Percentiles rank a stretch among this genome's conserved stretches.
phyloP scores from a whole-genome alignment of 768 basidiomycete species.

The Lanmaoa rubissima region DNA sequence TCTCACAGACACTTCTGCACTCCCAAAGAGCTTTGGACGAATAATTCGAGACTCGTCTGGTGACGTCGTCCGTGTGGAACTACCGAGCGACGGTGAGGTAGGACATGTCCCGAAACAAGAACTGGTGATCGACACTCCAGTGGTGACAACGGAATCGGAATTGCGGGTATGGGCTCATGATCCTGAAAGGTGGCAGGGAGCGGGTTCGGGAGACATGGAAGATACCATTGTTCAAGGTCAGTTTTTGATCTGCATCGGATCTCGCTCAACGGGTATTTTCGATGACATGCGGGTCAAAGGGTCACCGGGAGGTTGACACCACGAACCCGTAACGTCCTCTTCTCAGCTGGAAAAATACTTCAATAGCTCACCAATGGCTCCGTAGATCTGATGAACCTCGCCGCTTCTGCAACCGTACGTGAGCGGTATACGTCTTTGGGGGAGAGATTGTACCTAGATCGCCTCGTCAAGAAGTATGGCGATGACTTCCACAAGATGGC shows the following conservation, averaged over 20 bases:
- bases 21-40: conserved; percentile 70
- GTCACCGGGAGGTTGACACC: neutral
- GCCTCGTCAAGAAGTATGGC: conserved; percentile 69
- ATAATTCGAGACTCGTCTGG: conserved; percentile 82
- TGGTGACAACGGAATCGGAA: conserved; percentile 13
- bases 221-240: conserved; percentile 34
- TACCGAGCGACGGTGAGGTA: conserved; percentile 50
- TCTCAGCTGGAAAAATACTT: neutral
- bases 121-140: conserved; percentile 41
- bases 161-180: conserved; percentile 18
- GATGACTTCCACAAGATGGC: conserved; percentile 75
- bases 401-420: conserved; percentile 45
- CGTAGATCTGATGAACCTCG: conserved; percentile 65
- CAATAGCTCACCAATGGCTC: conserved; percentile 12
- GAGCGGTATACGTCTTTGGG: conserved; percentile 64
- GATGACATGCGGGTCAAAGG: neutral
- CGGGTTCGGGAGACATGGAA: neutral
- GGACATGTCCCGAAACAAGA: conserved; percentile 25
- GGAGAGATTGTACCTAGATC: conserved; percentile 64
- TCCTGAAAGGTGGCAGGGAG: neutral
- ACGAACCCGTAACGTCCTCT: conserved; percentile 1
- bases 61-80: conserved; percentile 66
- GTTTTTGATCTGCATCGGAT: conserved; percentile 13
- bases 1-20: conserved; percentile 24
- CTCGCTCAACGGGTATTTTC: neutral